phyloP scores from a whole-genome alignment of 371 early-diverging fungal species.

The Racocetra persica region DNA sequence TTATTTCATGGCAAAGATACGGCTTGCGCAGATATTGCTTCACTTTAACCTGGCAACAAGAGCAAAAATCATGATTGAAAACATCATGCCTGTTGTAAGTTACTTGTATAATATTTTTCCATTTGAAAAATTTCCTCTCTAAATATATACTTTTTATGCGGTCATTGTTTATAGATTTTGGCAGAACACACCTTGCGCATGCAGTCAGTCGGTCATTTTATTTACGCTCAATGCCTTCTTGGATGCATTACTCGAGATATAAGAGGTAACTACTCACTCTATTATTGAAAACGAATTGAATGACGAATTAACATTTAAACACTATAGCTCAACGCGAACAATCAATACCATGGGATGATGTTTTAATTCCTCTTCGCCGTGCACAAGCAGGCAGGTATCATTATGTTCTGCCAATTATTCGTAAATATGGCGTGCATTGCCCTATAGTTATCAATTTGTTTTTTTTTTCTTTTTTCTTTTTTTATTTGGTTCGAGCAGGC shows the following conservation, averaged over 20 bases:
- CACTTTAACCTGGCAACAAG: constrained; percentile 29
- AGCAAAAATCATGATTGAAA: constrained; percentile 38
- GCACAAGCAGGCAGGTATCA: background rate
- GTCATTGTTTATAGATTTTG: constrained; percentile 19
- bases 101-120: no score
- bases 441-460: no score
- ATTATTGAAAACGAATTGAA: background rate
- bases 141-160: background rate
- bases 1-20: constrained; percentile 36
- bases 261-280: background rate
- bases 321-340: constrained; percentile 14
- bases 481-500: background rate
- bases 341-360: constrained; percentile 22
- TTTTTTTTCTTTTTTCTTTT: no score
- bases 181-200: constrained; percentile 39
- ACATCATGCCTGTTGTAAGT: constrained; percentile 39
- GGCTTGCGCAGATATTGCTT: constrained; percentile 34
- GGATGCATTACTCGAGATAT: constrained; percentile 30
- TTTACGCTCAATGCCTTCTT: constrained; percentile 35
- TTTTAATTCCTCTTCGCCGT: background rate
- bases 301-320: background rate
- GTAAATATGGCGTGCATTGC: no score
- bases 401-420: background rate
- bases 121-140: background rate
- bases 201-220: constrained; percentile 35